These are phyloP conservation scores for Trichoderma pleuroti DNA, from an alignment of 2,329 filamentous ascomycete species.

Conservation along the genomic window DNA sequence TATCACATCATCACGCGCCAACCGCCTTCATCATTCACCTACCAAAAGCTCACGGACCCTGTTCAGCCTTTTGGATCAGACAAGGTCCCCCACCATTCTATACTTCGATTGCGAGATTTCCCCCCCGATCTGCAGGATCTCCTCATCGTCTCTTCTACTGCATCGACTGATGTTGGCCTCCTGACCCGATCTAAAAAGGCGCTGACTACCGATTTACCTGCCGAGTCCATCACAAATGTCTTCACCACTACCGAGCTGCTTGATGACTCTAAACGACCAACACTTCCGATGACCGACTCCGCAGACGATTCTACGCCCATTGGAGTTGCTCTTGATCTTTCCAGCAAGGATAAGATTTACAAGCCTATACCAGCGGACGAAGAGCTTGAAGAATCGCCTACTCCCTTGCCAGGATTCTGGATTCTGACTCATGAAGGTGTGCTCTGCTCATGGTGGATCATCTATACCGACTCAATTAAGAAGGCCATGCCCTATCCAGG, in stretches of 20 bases:
- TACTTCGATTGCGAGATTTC: conserved; percentile 75
- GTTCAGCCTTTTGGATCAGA: conserved; percentile 67
- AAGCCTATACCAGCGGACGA: conserved; percentile 73
- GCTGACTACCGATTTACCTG: conserved; percentile 57
- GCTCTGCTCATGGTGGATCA: conserved; percentile 82
- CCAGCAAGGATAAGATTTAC: conserved; percentile 71
- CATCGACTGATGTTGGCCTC: conserved; percentile 73
- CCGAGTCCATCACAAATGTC: conserved; percentile 58
- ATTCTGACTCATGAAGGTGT: conserved; percentile 86
- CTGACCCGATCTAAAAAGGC: conserved; percentile 70
- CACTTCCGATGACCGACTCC: conserved; percentile 64
- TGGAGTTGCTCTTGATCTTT: conserved; percentile 80
- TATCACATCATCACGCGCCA: conserved; percentile 77
- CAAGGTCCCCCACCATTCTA: conserved; percentile 69
- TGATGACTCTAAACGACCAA: conserved; percentile 71
- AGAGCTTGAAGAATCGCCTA: conserved; percentile 73
- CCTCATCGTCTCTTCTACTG: conserved; percentile 77
- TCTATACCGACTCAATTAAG: conserved; percentile 83
- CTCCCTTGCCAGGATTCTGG: conserved; percentile 79
- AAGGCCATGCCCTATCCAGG: conserved; percentile 70
- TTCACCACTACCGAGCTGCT: conserved; percentile 71
- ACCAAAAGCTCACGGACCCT: conserved; percentile 72
- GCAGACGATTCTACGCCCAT: conserved; percentile 70
- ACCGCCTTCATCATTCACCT: conserved; percentile 58
- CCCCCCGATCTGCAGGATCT: conserved; percentile 76